Base-by-base conservation (phyloP, 345 rosid species). In the Populus alba region DNA sequence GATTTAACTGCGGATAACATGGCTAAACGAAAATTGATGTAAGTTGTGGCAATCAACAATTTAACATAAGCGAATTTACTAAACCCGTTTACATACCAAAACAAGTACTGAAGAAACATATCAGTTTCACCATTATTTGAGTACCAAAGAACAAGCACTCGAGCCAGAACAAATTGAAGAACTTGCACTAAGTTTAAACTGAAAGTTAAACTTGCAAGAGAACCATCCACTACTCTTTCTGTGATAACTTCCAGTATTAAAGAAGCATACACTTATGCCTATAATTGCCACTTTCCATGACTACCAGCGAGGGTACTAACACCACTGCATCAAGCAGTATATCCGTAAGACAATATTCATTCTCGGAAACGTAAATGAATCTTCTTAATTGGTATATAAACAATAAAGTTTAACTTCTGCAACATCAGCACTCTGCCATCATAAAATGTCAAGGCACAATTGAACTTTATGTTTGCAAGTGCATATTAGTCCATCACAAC, bases 401-500 rank as follows among this genome's bases (percentile, higher is more conserved):
- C 81, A 80, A 65, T 68, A 67, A 80, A 74, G 67, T 80, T 73
- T 68, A 41, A 63, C 51, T 79, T 72, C 77, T 55, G 81, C 73
- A 66, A 82, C 70, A 72, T 76, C 66, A 70, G 73, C 76, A 66
- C 57, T 51, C 35, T 16, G 62, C 74, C 78, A 79, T 68, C 69
- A 22, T 70, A 70, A 69, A 77, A 68, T 81, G 70, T 75, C 63
- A 33, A 49, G 80, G 73, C 66, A 68, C 68, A 77, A 81, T 73
- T 49, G 77, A 81, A 77, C 84, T 75, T 77, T 73, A 43, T 4
- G 76, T 68, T 55, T 70, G 73, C 43, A 85, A 69, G 79, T 81
- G 78, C 80, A 62, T 84, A 81, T 66, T 63, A 66, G 75, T 77
- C 79, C 86, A 83, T 63, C 79, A 59, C 41, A 75, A 77, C 80